These are phyloP conservation scores for Cercospora sp. DNA, from an alignment of 2,329 filamentous ascomycete species.

Conservation along the genomic window DNA sequence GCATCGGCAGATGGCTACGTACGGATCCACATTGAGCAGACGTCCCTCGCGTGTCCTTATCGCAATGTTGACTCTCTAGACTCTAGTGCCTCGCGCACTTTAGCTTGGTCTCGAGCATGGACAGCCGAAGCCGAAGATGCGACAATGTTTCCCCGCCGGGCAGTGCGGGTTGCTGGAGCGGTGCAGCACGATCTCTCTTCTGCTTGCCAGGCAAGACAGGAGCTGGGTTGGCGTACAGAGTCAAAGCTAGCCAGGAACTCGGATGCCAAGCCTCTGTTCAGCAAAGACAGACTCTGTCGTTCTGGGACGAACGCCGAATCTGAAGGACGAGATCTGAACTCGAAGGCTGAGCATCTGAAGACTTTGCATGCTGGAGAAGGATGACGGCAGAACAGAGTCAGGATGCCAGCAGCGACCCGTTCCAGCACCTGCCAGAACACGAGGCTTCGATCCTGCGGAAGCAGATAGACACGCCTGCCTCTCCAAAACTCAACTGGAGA, in stretches of 20 bases:
- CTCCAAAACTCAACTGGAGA: conserved; percentile 6
- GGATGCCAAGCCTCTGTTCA: neutral
- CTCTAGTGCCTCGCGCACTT: neutral
- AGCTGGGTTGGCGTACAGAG: neutral
- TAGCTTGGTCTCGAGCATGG: neutral
- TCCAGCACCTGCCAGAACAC: conserved; percentile 9
- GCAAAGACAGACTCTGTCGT: neutral
- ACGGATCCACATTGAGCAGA: neutral
- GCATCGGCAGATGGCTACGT: neutral
- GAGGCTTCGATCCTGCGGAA: conserved; percentile 11
- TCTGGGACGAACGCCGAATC: no score
- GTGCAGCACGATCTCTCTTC: neutral
- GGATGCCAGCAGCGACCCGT: neutral
- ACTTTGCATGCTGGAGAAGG: neutral
- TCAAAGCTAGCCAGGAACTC: neutral
- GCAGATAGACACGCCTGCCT: conserved; percentile 8
- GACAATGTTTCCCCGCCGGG: neutral
- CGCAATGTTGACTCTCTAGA: neutral
- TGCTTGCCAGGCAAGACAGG: neutral
- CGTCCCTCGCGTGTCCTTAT: neutral
- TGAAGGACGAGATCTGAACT: no score
- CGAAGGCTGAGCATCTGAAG: neutral
- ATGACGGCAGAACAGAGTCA: neutral
- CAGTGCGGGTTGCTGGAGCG: neutral
- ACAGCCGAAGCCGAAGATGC: neutral